Evolutionary conservation across 108 stramenopile genomes (phyloP), one percentile per base, ranked within the genome.

Genomic region (Cyclotella cryptica): DNA sequence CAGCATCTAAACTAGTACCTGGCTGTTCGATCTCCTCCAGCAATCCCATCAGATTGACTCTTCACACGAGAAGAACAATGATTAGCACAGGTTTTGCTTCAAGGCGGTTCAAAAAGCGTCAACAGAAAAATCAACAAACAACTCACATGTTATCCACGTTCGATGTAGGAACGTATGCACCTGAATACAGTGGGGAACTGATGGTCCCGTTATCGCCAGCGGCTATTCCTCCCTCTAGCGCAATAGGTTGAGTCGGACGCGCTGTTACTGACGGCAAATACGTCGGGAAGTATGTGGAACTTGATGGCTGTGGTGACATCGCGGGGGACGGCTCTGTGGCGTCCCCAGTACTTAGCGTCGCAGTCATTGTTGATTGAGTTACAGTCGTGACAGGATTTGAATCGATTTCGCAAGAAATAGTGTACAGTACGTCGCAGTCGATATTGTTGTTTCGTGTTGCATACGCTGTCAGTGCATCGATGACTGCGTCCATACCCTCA

Each of bases 231-330:
- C 66, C 64, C 28, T 64, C 70, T 11, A 55, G 3, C 18, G 72
- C 87, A 21, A 43, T 29, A 35, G 30, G 22, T 18, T 41, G 21
- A 86, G 64, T 19, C 60, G 55, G 47, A 42, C 74, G 57, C 77
- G 66, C 45, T 46, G 62, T 54, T 54, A 75, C 14, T 85, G 81
- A 46, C 74, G 81, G 55, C 72, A 72, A n/a, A 89, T 60, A 28
- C 72, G 77, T 22, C 81, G 88, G 66, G 87, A 82, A 68, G 84
- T 65, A 43, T 86, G 53, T n/a, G 88, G 84, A 51, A 88, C 63
- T n/a, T 51, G 64, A 26, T 45, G 41, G 44, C 13, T 24, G 1
- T 21, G 64, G 64, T 9, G 64, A 44, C 11, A 10, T 19, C 5
- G 44, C 5, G 11, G 44, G 29, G 55, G 55, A 57, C 2, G 35